A percentile compares a stretch with the other conserved stretches of the same genome.
Conservation (phyloP, 148 eudicot species). For the Chenopodium album region DNA sequence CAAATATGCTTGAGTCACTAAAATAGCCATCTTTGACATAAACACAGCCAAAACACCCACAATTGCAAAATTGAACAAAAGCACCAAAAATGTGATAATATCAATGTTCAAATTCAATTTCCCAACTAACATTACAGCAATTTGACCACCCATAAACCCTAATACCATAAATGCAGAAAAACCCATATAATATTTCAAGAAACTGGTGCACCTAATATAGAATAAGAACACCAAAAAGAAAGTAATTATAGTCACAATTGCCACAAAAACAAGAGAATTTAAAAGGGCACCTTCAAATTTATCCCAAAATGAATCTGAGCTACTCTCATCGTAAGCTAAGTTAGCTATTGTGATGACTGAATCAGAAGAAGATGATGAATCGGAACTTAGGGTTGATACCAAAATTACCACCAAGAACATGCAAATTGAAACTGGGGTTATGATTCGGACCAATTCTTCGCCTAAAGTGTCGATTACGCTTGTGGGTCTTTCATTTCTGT, state of each 20-base stretch:
- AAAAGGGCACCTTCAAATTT: constrained; percentile 88
- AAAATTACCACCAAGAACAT: constrained; percentile 77
- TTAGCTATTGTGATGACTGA: constrained; percentile 70
- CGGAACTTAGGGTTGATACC: constrained; percentile 46
- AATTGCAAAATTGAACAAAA: constrained; percentile 68
- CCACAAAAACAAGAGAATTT: constrained; percentile 79
- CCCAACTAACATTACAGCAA: constrained; percentile 48
- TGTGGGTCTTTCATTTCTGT: constrained; percentile 47
- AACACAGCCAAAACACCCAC: constrained; percentile 87
- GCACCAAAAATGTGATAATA: constrained; percentile 49
- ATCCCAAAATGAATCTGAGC: constrained; percentile 71
- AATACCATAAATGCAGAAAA: constrained; percentile 80
- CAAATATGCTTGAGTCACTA: constrained; percentile 74
- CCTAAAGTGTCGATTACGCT: constrained; percentile 71
- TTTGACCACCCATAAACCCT: constrained; percentile 82
- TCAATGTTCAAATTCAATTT: constrained; percentile 51
- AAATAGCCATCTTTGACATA: constrained; percentile 64
- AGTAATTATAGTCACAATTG: constrained; percentile 63
- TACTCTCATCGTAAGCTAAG: constrained; percentile 63
- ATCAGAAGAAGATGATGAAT: constrained; percentile 29
- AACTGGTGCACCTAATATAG: constrained; percentile 77
- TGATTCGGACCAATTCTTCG: constrained; percentile 80
- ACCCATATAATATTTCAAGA: constrained; percentile 87
- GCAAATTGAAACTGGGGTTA: constrained; percentile 86
- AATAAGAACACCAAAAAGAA: constrained; percentile 76